Conservation (phyloP, 805 yeast species). For the Ascoidea tarda region DNA sequence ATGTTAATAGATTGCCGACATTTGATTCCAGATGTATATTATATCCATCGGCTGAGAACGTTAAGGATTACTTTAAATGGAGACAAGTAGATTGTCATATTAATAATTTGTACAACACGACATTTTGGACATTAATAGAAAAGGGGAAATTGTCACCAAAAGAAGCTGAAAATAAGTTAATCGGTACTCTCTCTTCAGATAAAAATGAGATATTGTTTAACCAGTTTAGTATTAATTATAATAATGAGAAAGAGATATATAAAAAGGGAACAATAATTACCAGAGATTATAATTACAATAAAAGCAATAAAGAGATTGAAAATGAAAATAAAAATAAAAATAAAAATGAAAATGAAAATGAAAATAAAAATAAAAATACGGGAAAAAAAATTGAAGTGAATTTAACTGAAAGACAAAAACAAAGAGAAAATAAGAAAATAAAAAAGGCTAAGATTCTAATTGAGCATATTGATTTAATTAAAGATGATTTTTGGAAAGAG, state of each 20-base stretch:
- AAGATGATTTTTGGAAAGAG: not conserved
- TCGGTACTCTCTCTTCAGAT: constrained; percentile 71
- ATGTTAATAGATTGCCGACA: constrained; percentile 50
- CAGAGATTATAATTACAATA: constrained; percentile 22
- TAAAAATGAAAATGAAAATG: constrained; percentile 23
- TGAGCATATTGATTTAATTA: not conserved
- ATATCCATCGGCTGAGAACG: constrained; percentile 49
- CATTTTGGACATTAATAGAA: constrained; percentile 76
- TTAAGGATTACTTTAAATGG: constrained; percentile 86
- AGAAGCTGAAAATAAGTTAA: constrained; percentile 66
- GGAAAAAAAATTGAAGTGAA: not conserved
- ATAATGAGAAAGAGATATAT: constrained; percentile 77
- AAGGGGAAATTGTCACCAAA: constrained; percentile 56
- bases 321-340: constrained; percentile 60
- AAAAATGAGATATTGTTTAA: constrained; percentile 79
- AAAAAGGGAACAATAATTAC: constrained; percentile 67
- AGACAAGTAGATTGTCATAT: constrained; percentile 95
- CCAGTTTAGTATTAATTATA: constrained; percentile 76
- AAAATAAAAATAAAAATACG: constrained; percentile 25
- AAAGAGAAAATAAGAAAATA: not conserved
- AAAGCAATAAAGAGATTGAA: not conserved
- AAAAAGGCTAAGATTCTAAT: not conserved
- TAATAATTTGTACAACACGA: constrained; percentile 84
- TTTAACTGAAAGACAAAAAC: not conserved
- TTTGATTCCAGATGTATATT: constrained; percentile 86